phyloP scores from a whole-genome alignment of 148 eudicot species.

The Linanthus parryae region DNA sequence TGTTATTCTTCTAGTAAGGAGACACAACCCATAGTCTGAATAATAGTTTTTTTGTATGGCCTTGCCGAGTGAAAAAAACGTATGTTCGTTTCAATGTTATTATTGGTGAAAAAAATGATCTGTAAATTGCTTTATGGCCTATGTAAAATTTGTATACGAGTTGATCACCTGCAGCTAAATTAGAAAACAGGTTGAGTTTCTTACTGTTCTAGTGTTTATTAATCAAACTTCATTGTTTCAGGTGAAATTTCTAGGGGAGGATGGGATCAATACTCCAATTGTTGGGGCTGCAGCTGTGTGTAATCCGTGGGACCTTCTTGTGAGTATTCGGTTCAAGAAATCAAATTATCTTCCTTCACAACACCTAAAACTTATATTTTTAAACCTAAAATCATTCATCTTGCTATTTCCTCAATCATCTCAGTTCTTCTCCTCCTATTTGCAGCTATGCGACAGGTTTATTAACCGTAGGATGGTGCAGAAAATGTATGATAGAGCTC shows the following conservation, averaged over 20 bases:
- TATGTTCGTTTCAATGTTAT: too few relatives aligned
- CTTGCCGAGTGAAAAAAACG: too few relatives aligned
- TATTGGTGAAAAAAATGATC: too few relatives aligned
- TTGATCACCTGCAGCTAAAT: too few relatives aligned
- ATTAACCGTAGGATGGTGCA: slow-evolving; percentile 67
- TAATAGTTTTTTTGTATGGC: too few relatives aligned
- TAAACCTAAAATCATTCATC: too few relatives aligned
- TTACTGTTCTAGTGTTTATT: neutral
- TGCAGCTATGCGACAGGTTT: slow-evolving; percentile 84
- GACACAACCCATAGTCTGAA: too few relatives aligned
- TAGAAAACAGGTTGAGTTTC: neutral
- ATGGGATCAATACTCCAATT: slow-evolving; percentile 60
- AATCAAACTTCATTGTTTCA: slow-evolving; percentile 18
- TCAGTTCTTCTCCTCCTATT: slow-evolving; percentile 2
- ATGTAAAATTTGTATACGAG: too few relatives aligned
- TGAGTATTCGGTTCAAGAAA: slow-evolving; percentile 22
- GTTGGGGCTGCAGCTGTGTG: slow-evolving; percentile 87
- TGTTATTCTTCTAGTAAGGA: too few relatives aligned
- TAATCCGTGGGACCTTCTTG: slow-evolving; percentile 95
- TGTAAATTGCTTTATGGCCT: too few relatives aligned
- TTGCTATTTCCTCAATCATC: too few relatives aligned
- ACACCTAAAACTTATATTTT: too few relatives aligned
- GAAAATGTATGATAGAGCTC: slow-evolving; percentile 67
- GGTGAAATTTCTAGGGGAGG: slow-evolving; percentile 94
- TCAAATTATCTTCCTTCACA: neutral